Evolutionary conservation across 345 rosid species (phyloP).

Genomic region (Viola odorata): DNA sequence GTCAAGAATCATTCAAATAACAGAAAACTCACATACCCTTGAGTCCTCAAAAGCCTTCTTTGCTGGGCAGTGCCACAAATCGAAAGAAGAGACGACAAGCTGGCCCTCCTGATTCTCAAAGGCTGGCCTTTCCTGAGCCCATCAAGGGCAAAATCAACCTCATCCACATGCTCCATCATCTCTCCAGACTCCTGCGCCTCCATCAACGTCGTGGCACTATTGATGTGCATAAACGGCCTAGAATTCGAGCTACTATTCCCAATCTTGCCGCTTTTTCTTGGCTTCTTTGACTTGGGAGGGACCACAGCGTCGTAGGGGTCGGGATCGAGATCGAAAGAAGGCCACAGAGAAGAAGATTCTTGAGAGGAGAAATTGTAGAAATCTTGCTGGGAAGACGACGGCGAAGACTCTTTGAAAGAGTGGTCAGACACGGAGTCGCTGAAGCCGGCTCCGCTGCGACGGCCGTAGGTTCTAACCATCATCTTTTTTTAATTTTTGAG

Average conservation of each 20-base stretch:
- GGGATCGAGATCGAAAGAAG: slow-evolving; percentile 38
- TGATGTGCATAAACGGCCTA: neutral
- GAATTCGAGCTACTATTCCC: neutral
- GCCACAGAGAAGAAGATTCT: slow-evolving; percentile 62
- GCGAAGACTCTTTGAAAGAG: slow-evolving; percentile 40
- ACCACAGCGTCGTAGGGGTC: slow-evolving; percentile 27
- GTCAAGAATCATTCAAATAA: neutral
- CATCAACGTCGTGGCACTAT: slow-evolving; percentile 57
- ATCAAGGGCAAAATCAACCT: slow-evolving; percentile 92
- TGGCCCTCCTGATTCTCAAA: slow-evolving; percentile 72
- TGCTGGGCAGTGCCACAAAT: slow-evolving; percentile 69
- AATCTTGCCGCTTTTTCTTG: slow-evolving; percentile 18
- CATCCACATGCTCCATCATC: slow-evolving; percentile 98
- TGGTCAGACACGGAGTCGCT: slow-evolving; percentile 43
- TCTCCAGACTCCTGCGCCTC: slow-evolving; percentile 98
- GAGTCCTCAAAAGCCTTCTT: slow-evolving; percentile 75
- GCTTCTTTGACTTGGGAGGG: slow-evolving; percentile 50
- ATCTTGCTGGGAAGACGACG: slow-evolving; percentile 33
- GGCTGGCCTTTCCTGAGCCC: slow-evolving; percentile 83
- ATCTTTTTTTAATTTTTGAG: slow-evolving; percentile 25
- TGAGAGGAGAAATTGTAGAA: slow-evolving; percentile 47
- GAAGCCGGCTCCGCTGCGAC: slow-evolving; percentile 69
- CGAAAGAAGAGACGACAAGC: slow-evolving; percentile 65
- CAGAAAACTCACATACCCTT: slow-evolving; percentile 40
- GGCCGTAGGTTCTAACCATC: slow-evolving; percentile 93